Evolutionary conservation across 2,329 filamentous ascomycete genomes (phyloP), one percentile per base, ranked within the genome.

Genomic region (Paracamarosporium sp.): DNA sequence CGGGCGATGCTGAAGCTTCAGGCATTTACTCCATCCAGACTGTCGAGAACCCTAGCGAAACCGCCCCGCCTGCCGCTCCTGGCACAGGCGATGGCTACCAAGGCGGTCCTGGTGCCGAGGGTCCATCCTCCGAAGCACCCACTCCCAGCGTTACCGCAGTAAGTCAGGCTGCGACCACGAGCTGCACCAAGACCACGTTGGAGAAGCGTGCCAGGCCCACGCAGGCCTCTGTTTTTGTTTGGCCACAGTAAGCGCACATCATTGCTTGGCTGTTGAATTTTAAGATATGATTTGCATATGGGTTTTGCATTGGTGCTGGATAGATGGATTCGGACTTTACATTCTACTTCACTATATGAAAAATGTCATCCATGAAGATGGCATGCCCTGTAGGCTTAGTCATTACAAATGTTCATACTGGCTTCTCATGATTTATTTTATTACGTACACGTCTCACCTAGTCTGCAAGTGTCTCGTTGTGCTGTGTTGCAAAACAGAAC

Each of bases 1-100:
- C 44, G 6, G 44, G 44, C 9, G 44, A 24, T 12, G 46, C 24
- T 7, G 46, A 50, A n/a, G 11, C 46, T 11, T 50, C 46, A 3
- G 33, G 46, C 15, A 28, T 50, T 24, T 50, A 50, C 46, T 50
- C 46, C 31, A 50, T 50, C 46, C 46, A 40, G 24, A 50, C 47
- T 7, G 47, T 31, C 5, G 35, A 35, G 11, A 41, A 24, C 48
- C 48, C 48, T 3, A n/a, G 25, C 3, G 33, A 50, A 24, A 20
- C 46, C 17, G 24, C 33, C 33, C 15, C 33, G 3, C 13, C 33
- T 2, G 46, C 46, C 13, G 31, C 44, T 20, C 44, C 44, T 12
- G 13, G 22, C 13, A 44, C 24, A 15, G 41, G 24, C 38, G n/a
- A 38, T 24, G n/a, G 4, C 41, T 44, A 25, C 13, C 7, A 17